Conservation (phyloP, 148 eudicot species). For the Dianthus caryophyllus region DNA sequence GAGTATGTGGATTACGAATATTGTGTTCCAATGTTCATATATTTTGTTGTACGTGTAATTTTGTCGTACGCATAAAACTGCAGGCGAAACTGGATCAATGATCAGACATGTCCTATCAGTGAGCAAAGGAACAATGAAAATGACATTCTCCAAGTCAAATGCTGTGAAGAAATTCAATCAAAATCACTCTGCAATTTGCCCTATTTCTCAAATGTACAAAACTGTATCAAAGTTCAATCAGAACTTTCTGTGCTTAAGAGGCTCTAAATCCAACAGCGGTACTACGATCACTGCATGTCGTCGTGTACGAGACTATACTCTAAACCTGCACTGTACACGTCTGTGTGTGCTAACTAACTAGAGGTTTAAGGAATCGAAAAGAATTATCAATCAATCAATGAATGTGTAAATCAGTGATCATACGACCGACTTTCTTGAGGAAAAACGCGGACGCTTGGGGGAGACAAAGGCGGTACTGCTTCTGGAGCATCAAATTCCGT, state of each 20-base stretch:
- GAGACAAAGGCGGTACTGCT: constrained; percentile 17
- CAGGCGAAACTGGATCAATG: too few relatives aligned
- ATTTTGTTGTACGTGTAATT: too few relatives aligned
- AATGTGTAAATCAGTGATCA: background rate
- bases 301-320: constrained; percentile 4
- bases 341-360: background rate
- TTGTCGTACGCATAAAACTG: too few relatives aligned
- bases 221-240: too few relatives aligned
- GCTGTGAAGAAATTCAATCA: too few relatives aligned
- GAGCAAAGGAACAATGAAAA: too few relatives aligned
- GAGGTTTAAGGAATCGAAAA: background rate
- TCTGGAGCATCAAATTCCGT: background rate
- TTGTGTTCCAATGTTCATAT: too few relatives aligned
- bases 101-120: too few relatives aligned
- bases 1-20: too few relatives aligned
- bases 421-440: background rate
- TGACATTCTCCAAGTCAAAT: too few relatives aligned
- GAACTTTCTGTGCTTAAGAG: background rate
- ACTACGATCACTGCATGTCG: background rate
- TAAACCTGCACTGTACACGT: constrained; percentile 13
- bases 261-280: background rate
- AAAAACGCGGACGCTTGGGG: constrained; percentile 3
- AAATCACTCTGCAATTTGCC: too few relatives aligned
- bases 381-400: background rate
- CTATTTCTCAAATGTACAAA: too few relatives aligned